Evolutionary conservation across 1,284 basidiomycete species (phyloP).

Genomic region (Sporisorium graminicola): DNA sequence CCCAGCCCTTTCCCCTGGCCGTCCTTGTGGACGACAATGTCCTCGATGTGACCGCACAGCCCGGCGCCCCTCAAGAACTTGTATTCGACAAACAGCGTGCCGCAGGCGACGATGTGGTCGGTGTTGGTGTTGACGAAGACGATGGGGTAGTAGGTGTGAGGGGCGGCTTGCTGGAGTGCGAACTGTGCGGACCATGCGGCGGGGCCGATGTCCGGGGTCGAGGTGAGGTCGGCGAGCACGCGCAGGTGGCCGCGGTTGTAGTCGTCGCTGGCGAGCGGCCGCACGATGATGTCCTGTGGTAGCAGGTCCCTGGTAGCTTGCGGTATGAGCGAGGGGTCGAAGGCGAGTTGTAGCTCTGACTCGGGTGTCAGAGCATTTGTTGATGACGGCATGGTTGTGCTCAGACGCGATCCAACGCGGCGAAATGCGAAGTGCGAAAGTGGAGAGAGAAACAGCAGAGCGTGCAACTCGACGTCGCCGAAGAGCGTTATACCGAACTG

Average conservation of each 20-base stretch:
- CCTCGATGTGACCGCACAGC: constrained; percentile 92
- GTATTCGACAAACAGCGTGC: constrained; percentile 87
- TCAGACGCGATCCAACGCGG: not conserved
- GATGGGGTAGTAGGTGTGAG: constrained; percentile 79
- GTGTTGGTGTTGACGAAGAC: constrained; percentile 82
- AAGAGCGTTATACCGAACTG: not conserved
- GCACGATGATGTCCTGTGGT: constrained; percentile 77
- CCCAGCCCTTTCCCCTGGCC: constrained; percentile 93
- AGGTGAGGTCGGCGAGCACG: constrained; percentile 84
- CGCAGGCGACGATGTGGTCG: constrained; percentile 86
- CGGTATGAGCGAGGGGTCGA: constrained; percentile 78
- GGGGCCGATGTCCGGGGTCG: constrained; percentile 81
- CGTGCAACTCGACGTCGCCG: not conserved
- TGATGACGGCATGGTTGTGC: constrained; percentile 45
- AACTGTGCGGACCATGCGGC: constrained; percentile 71
- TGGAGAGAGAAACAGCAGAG: no score
- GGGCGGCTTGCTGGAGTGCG: constrained; percentile 24
- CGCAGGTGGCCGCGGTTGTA: constrained; percentile 84
- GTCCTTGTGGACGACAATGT: constrained; percentile 89
- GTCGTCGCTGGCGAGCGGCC: constrained; percentile 88
- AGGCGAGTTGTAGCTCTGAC: constrained; percentile 80
- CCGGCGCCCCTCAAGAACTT: constrained; percentile 89
- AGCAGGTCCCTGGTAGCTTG: constrained; percentile 75
- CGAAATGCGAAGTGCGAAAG: no score
- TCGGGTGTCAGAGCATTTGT: constrained; percentile 76